phyloP scores from a whole-genome alignment of 2,329 filamentous ascomycete genomes.

The Aureobasidium sp. region DNA sequence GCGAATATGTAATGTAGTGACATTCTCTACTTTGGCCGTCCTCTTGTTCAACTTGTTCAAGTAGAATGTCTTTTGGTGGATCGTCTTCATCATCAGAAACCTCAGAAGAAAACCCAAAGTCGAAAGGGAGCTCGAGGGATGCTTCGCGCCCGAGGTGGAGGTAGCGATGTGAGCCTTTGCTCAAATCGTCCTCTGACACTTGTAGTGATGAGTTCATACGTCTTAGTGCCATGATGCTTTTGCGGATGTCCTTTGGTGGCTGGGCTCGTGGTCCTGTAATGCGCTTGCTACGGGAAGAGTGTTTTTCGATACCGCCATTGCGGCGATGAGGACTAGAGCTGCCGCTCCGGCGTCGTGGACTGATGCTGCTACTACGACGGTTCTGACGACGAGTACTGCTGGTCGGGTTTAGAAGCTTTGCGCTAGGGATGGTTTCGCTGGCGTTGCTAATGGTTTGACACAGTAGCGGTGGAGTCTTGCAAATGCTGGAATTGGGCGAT shows the following conservation, averaged over 20 bases:
- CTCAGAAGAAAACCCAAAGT: neutral
- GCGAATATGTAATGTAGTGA: neutral
- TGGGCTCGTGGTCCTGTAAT: slow-evolving; percentile 27
- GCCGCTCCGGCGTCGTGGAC: neutral
- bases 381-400: neutral
- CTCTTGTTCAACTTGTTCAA: neutral
- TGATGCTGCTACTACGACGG: neutral
- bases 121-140: slow-evolving; percentile 27
- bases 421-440: neutral
- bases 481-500: slow-evolving; percentile 5
- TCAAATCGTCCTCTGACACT: slow-evolving; percentile 2
- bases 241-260: slow-evolving; percentile 32
- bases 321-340: neutral
- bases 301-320: neutral
- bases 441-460: neutral
- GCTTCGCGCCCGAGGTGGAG: slow-evolving; percentile 35
- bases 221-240: slow-evolving; percentile 34
- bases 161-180: slow-evolving; percentile 32
- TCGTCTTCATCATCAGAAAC: neutral
- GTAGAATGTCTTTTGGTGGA: neutral
- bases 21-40: neutral
- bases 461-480: slow-evolving; percentile 1
- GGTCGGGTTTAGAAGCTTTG: neutral
- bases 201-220: slow-evolving; percentile 34
- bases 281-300: neutral